Evolutionary conservation across 164 flowering plant genomes (phyloP), one percentile per base, ranked within the genome.

Genomic region (Malania oleifera): DNA sequence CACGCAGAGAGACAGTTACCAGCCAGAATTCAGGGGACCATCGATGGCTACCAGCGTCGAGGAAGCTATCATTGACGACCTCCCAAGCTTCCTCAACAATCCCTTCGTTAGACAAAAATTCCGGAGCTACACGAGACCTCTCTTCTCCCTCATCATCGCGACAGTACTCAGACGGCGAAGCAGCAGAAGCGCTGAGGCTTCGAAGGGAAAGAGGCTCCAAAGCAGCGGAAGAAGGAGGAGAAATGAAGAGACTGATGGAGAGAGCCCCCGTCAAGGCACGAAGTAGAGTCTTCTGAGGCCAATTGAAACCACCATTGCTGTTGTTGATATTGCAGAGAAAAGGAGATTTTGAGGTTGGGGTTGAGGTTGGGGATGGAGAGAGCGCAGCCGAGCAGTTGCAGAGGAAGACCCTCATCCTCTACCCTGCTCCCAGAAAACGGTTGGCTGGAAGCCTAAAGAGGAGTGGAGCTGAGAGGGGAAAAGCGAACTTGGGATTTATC

Each of bases 1-100:
- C n/a, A n/a, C n/a, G 44, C 8, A 48, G 43, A 43, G 29, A 40
- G 52, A 24, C 28, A 37, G 11, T 35, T 77, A 85, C 98, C 82
- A 77, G 67, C 98, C 98, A 92, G 12, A 65, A 29, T 22, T 87
- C 80, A 5, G 91, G 84, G 15, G 95, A 83, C 96, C 93, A 93
- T 0, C 78, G 82, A 61, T 51, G 71, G 26, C 74, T 77, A 45
- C 71, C 71, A 23, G 84, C 39, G 45, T 86, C 82, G 15, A 93
- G 78, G 60, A 84, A 93, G 66, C 85, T 76, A 4, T 87, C 97
- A 64, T 87, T 80, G 29, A 93, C 95, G 37, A 89, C 81, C 69
- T 83, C 76, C 98, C 97, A 93, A 60, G 97, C 98, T 69, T 93
- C 97, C 70, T 80, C 82, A 22, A 89, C 98, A 24, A 93, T 78